Conservation (phyloP, 2,329 filamentous ascomycete genomes). For the Chalara sp. region DNA sequence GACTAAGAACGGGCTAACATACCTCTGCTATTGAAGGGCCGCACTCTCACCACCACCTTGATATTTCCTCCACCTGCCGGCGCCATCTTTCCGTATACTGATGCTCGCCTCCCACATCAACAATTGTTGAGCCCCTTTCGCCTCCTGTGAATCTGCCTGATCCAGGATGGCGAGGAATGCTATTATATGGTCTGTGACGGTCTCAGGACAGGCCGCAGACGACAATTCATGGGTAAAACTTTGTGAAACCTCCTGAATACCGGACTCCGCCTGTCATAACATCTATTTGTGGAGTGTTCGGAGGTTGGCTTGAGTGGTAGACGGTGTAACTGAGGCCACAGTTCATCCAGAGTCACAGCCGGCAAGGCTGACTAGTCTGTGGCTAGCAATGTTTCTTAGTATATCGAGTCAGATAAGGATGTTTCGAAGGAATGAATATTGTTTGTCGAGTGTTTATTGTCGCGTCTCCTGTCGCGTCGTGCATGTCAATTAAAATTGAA, state of each 20-base stretch:
- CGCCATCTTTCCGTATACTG: conserved; percentile 24
- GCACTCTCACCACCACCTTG: conserved; percentile 96
- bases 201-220: neutral
- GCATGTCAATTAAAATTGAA: neutral
- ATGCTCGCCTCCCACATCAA: conserved; percentile 6
- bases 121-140: conserved; percentile 7
- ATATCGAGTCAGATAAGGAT: neutral
- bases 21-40: conserved; percentile 96
- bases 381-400: neutral
- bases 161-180: neutral
- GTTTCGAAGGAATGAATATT: neutral
- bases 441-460: neutral
- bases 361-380: too few species aligned
- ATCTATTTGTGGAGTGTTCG: too few species aligned
- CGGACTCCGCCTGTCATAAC: neutral
- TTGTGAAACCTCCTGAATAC: neutral
- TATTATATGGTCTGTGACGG: neutral
- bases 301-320: too few species aligned
- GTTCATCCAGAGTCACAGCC: too few species aligned
- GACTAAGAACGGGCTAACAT: conserved; percentile 23
- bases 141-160: neutral
- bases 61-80: conserved; percentile 76
- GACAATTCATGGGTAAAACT: neutral
- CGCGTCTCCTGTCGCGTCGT: neutral
- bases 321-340: too few species aligned